Conservation (phyloP, 2,329 filamentous ascomycete species). For the Phialophora tarda region DNA sequence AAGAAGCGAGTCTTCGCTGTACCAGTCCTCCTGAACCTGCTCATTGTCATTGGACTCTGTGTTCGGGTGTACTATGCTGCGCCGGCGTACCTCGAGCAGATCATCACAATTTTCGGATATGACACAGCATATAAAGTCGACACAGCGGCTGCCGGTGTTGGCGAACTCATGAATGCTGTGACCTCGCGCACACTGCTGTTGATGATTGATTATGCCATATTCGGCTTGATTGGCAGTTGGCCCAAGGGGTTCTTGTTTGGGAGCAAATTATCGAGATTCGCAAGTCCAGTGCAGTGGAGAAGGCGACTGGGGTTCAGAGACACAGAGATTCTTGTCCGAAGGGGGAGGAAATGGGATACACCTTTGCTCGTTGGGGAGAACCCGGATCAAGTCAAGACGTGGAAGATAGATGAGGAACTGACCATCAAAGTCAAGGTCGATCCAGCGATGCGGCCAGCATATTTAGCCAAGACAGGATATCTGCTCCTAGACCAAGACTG, state of each 20-base stretch:
- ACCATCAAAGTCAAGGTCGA: constrained; percentile 63
- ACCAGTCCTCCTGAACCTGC: constrained; percentile 75
- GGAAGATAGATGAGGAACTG: constrained; percentile 58
- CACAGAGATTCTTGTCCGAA: constrained; percentile 79
- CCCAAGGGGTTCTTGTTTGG: constrained; percentile 74
- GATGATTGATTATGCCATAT: constrained; percentile 73
- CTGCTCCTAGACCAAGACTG: constrained; percentile 82
- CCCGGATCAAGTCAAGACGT: constrained; percentile 46
- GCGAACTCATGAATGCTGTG: constrained; percentile 63
- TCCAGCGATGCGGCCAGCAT: constrained; percentile 70
- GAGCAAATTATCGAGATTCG: constrained; percentile 56
- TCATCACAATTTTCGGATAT: constrained; percentile 69
- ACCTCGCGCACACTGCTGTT: constrained; percentile 68
- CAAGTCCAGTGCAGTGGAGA: constrained; percentile 74
- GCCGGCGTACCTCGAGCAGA: constrained; percentile 73
- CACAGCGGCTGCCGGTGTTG: constrained; percentile 61
- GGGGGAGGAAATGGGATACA: constrained; percentile 74
- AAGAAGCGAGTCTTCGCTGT: constrained; percentile 85
- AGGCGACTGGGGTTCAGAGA: constrained; percentile 72
- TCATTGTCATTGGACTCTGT: constrained; percentile 67
- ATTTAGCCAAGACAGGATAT: constrained; percentile 83
- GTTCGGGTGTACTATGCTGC: constrained; percentile 71
- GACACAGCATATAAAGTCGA: constrained; percentile 70
- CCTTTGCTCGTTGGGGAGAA: constrained; percentile 52
- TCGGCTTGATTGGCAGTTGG: constrained; percentile 74